These are phyloP conservation scores for Cylindrotheca closterium DNA, from an alignment of 108 stramenopile species.

Conservation along the genomic window DNA sequence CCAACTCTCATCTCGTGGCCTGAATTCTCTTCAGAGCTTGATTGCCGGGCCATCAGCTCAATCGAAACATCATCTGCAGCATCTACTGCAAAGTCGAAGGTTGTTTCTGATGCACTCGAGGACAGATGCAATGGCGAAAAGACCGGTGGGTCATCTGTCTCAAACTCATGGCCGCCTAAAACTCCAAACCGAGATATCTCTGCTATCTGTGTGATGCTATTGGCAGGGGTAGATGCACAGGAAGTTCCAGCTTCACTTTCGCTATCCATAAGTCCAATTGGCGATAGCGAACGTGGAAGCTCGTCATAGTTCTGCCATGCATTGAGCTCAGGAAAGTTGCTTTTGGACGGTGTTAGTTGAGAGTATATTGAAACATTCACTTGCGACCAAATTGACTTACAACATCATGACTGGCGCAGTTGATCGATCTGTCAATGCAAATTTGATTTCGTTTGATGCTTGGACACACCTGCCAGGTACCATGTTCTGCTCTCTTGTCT, in stretches of 20 bases:
- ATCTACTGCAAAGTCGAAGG: too few species aligned
- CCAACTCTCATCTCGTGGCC: background rate
- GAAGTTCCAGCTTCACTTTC: slow-evolving; percentile 1
- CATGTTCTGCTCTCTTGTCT: background rate
- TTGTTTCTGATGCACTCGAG: background rate
- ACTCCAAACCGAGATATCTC: too few species aligned
- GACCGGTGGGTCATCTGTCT: too few species aligned
- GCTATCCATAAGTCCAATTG: slow-evolving; percentile 12
- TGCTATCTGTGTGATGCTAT: too few species aligned
- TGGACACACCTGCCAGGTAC: background rate
- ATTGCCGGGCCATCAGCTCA: background rate
- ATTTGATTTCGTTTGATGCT: too few species aligned
- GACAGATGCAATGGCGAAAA: too few species aligned
- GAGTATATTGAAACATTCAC: too few species aligned
- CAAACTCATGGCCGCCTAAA: too few species aligned
- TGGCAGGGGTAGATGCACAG: background rate
- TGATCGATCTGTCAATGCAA: too few species aligned
- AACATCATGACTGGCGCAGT: too few species aligned
- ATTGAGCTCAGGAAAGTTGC: background rate
- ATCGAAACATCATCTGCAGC: background rate
- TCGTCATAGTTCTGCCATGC: slow-evolving; percentile 1
- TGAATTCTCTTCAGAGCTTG: background rate
- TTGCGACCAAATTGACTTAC: too few species aligned
- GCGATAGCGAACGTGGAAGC: background rate
- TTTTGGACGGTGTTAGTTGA: too few species aligned